A percentile compares a stretch with the other conserved stretches of the same genome.
Evolutionary conservation across 257 asterid genomes (phyloP).

Genomic region (Perilla frutescens): DNA sequence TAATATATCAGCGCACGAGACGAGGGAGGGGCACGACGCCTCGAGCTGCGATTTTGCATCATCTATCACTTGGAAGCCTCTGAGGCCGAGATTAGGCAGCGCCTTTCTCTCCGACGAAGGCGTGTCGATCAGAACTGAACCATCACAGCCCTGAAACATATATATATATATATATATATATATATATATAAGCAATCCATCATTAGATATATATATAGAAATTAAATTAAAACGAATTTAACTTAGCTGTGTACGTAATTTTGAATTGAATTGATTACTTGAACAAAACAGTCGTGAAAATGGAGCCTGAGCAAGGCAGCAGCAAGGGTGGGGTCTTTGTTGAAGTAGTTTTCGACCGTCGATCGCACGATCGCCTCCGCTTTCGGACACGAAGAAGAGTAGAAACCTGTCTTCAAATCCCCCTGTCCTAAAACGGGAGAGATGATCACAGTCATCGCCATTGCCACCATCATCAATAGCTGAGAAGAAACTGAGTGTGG

Average conservation of each 20-base stretch:
- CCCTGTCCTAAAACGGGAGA: constrained; percentile 39
- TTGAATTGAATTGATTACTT: constrained; percentile 46
- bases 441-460: constrained; percentile 12
- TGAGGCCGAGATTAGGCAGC: constrained; percentile 50
- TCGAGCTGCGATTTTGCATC: constrained; percentile 71
- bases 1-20: constrained; percentile 72
- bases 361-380: constrained; percentile 70
- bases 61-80: constrained; percentile 71
- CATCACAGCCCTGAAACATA: constrained; percentile 67
- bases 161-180: too few species aligned
- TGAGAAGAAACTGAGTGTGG: background rate
- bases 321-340: constrained; percentile 57
- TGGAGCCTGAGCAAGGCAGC: constrained; percentile 75
- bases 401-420: constrained; percentile 54
- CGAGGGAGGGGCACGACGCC: constrained; percentile 58
- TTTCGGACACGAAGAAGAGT: constrained; percentile 64
- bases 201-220: too few species aligned
- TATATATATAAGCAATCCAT: background rate
- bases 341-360: constrained; percentile 53
- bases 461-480: background rate
- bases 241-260: too few species aligned
- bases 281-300: constrained; percentile 80
- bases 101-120: constrained; percentile 60
- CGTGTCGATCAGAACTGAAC: constrained; percentile 55
- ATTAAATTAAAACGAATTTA: too few species aligned